Evolutionary conservation across 2,329 filamentous ascomycete genomes (phyloP), one percentile per base, ranked within the genome.

Genomic region (Beauveria australis): DNA sequence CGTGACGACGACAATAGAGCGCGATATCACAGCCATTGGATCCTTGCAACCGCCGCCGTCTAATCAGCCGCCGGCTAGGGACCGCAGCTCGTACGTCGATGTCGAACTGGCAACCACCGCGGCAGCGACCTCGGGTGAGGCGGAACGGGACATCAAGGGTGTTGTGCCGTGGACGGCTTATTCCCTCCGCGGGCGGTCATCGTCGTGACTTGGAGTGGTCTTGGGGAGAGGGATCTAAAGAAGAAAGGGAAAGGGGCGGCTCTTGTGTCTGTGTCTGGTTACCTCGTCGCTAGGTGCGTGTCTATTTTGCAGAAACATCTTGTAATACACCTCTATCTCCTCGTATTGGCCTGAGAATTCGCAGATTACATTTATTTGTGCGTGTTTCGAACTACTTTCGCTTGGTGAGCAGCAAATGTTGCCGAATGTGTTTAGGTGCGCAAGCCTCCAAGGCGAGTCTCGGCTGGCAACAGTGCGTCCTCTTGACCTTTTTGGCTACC

Each of bases 1-100:
- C 7, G 60, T 62, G 48, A 62, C 60, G 49, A 62, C 60, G 14
- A 62, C 60, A 18, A 62, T 62, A 59, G 55, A 53, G 43, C 60
- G 55, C 10, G 47, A 54, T 10, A 59, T 40, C 5, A 30, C 55
- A 10, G 30, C 53, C 9, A 44, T 56, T 8, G 53, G n/a, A 2
- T 14, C 48, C 5, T 28, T 41, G 22, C 26, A 24, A 12, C 18
- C 53, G 43, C 28, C 53, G 18, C 9, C 14, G 41, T 43, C 41
- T 19, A 43, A 53, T 22, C 24, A 40, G 19, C 6, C 53, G 49
- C 49, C 46, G 49, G 41, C 19, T 26, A 43, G 46, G 28, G 48
- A 59, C 26, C 57, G 57, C 18, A 46, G 40, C 28, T 59, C 49
- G 30, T 26, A 47, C 12, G 28, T 47, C 19, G 57, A 59, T 5